Evolutionary conservation across 2,329 filamentous ascomycete species (phyloP), one percentile per base, ranked within the genome.

Genomic region (Stagonosporopsis vannaccii): DNA sequence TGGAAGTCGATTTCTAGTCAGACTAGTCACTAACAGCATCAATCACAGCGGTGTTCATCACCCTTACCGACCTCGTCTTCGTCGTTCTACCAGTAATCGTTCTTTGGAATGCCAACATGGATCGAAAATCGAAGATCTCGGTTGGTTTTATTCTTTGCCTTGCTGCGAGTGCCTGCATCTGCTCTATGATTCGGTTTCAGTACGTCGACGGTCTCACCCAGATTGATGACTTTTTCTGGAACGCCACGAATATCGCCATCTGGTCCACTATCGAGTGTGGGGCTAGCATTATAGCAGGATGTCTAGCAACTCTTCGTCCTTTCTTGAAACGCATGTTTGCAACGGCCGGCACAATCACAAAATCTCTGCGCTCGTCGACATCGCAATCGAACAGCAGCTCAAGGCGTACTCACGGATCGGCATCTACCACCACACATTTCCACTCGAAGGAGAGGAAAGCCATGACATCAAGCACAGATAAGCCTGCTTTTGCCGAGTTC

Each of bases 31-130:
- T 55, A 19, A 54, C 28, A 1, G 11, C 3, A 3, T 8, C 8
- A 19, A 17, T 25, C 9, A 43, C 15, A 65, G 71, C 73, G 15
- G 56, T 66, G 1, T 58, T 75, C 25, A 70, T 66, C 13, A 70
- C 71, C 0, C 30, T 72, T 15, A 74, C 73, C 0, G 74, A 77
- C 39, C 57, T 69, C 11, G 51, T 72, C 2, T 75, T 76, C 20
- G 58, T 70, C 3, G 15, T 60, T 6, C 52, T 76, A 4, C 73
- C 75, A 0, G 75, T 83, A 2, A 77, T 81, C 32, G 71, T 89
- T 2, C 76, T 88, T 2, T 82, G 79, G 75, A 79, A 82, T 28
- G 70, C 86, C 36, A 82, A 85, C 56, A 86, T 88, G 81, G 78
- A 80, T 41, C 63, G 63, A 12, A 77, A 76, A 45, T 80, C 79